These are phyloP conservation scores for Termitomyces sp. DNA, from an alignment of 768 basidiomycete species.

Conservation along the genomic window DNA sequence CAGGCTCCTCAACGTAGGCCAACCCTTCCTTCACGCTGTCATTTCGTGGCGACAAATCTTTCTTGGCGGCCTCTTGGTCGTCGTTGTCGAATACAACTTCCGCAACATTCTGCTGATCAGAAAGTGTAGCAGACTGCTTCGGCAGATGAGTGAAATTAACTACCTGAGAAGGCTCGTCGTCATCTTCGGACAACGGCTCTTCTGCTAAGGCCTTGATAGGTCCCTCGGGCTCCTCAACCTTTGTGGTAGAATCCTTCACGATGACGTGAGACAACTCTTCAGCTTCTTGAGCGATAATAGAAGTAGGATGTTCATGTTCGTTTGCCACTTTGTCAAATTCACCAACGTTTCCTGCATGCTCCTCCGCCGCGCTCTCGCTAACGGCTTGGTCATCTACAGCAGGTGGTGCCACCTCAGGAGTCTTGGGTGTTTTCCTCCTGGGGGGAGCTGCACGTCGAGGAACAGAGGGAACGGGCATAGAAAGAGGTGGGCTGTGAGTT, in stretches of 20 bases:
- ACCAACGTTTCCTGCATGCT: conserved; percentile 2
- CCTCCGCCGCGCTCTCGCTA: neutral
- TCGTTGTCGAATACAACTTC: neutral
- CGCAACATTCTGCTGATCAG: neutral
- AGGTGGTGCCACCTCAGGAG: conserved; percentile 21
- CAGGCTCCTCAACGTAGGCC: neutral
- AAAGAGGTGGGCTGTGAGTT: conserved; percentile 32
- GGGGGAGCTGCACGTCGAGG: conserved; percentile 76
- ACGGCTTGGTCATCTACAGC: conserved; percentile 10
- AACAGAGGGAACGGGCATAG: conserved; percentile 71
- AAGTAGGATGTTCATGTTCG: neutral
- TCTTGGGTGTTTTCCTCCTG: conserved; percentile 55
- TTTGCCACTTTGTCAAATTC: conserved; percentile 1
- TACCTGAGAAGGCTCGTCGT: neutral
- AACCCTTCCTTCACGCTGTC: neutral
- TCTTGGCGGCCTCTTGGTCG: neutral
- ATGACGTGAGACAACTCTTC: neutral
- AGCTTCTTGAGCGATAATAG: neutral
- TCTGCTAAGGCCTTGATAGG: neutral
- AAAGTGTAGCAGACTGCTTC: neutral
- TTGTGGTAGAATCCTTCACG: neutral
- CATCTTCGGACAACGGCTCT: neutral
- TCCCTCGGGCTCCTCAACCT: neutral
- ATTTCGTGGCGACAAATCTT: neutral
- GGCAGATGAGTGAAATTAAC: neutral